Percentiles rank a stretch among this genome's conserved stretches.
These are phyloP conservation scores for Penicillium tannophilum DNA, from an alignment of 495 filamentous ascomycete genomes.

Conservation along the genomic window DNA sequence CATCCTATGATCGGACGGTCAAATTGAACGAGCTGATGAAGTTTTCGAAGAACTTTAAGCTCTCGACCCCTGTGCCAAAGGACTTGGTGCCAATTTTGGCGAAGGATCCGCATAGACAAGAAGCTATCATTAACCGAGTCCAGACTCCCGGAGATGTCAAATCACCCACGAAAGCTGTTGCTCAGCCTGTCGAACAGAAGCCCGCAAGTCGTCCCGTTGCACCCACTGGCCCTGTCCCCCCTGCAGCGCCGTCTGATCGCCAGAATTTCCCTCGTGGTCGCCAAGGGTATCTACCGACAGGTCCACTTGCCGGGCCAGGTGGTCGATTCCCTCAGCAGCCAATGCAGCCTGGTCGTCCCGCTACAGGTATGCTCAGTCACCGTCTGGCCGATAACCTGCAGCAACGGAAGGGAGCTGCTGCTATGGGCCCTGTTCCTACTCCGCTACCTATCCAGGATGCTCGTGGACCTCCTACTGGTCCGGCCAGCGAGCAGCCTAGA, in stretches of 20 bases:
- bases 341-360: conserved; percentile 43
- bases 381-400: conserved; percentile 58
- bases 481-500: conserved; percentile 45
- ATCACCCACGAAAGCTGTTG: conserved; percentile 41
- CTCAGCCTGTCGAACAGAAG: conserved; percentile 40
- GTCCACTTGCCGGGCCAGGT: conserved; percentile 40
- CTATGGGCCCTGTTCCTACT: conserved; percentile 45
- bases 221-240: conserved; percentile 35
- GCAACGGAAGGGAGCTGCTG: conserved; percentile 52
- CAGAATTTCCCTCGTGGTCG: conserved; percentile 46
- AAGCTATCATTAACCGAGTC: conserved; percentile 86
- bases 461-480: conserved; percentile 51
- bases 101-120: conserved; percentile 90
- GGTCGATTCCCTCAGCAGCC: conserved; percentile 45
- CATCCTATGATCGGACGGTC: conserved; percentile 74
- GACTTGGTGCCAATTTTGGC: conserved; percentile 94
- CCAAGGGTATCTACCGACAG: conserved; percentile 50
- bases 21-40: conserved; percentile 94
- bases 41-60: conserved; percentile 91
- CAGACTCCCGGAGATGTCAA: conserved; percentile 65
- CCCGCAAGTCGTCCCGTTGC: conserved; percentile 31
- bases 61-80: conserved; percentile 84
- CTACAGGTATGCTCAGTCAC: conserved; percentile 52
- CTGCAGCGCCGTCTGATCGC: conserved; percentile 43
- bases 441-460: conserved; percentile 58